Evolutionary conservation across 176 grass and related monocot genomes (phyloP).

Genomic region (Sorghum bicolor): Sorghum_bicolor_NCBIv3 NC_012872.2:60723501-60724000

Average conservation of each 20-base stretch:
- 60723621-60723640: too few species aligned
- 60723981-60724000: conserved; percentile 28
- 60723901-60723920: background rate
- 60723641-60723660: too few species aligned
- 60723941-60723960: conserved; percentile 20
- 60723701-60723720: background rate
- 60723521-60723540: too few species aligned
- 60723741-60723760: conserved; percentile 38
- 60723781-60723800: background rate
- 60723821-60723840: background rate
- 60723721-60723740: background rate
- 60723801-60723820: background rate
- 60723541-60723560: too few species aligned
- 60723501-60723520: too few species aligned
- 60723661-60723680: too few species aligned
- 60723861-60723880: background rate
- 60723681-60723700: too few species aligned
- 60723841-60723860: background rate
- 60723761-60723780: background rate
- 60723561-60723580: too few species aligned
- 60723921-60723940: background rate
- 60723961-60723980: conserved; percentile 35
- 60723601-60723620: too few species aligned
- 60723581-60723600: too few species aligned
- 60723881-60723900: background rate